Percentiles rank a stretch among this genome's conserved stretches.
phyloP scores from a whole-genome alignment of 169 alveolate genomes.

The Cryptosporidium xiaoi region DNA sequence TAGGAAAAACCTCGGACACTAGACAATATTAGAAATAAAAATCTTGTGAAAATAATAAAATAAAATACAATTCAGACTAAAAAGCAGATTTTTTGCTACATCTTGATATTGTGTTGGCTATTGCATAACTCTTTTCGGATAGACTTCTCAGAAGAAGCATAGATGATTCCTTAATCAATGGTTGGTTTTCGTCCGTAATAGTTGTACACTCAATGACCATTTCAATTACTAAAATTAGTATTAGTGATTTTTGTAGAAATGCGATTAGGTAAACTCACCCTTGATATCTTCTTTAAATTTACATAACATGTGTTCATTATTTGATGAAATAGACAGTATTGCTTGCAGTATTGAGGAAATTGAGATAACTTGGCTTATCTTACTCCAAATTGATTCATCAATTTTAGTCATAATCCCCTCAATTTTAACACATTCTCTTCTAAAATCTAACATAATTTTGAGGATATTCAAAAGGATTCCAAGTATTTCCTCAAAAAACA shows the following conservation, averaged over 20 bases:
- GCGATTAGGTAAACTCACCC: not conserved
- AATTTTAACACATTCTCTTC: not conserved
- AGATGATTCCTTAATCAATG: constrained; percentile 52
- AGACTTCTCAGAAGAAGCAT: constrained; percentile 2
- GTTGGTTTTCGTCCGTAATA: constrained; percentile 57
- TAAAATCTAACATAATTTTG: constrained; percentile 21
- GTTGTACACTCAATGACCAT: constrained; percentile 47
- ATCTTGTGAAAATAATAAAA: not conserved
- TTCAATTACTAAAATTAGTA: not conserved
- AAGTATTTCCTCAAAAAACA: not conserved
- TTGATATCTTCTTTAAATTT: not conserved
- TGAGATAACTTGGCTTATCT: constrained; percentile 21
- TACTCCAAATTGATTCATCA: constrained; percentile 31
- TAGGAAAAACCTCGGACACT: not conserved
- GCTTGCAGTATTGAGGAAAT: constrained; percentile 39
- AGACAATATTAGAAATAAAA: not conserved
- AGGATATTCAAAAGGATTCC: not conserved
- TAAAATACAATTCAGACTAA: not conserved
- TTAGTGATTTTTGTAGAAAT: not conserved
- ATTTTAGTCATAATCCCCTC: not conserved
- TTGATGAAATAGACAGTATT: constrained; percentile 13
- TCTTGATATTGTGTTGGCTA: not conserved
- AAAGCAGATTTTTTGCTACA: not conserved
- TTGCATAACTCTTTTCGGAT: not conserved
- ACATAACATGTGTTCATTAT: constrained; percentile 1